Evolutionary conservation across 768 basidiomycete genomes (phyloP), one percentile per base, ranked within the genome.

Genomic region (Trametes cingulata): DNA sequence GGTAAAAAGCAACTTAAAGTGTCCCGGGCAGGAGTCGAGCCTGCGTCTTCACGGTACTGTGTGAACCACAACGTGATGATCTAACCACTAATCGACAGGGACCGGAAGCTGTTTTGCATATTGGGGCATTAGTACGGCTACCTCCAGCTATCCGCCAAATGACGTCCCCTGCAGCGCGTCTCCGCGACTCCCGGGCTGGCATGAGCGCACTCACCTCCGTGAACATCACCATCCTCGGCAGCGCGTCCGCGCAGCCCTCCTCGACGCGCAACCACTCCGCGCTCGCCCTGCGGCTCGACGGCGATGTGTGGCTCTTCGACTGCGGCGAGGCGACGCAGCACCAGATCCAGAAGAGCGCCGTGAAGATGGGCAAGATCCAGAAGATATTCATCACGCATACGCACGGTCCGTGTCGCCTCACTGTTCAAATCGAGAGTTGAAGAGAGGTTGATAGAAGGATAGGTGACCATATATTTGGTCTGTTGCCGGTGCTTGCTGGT

Each of bases 371-470:
- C 29, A 86, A 73, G 68, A 87, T 94, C 48, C 80, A 82, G 60
- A 93, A 92, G 72, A 83, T 95, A 25, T 93, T 94, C 71, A 85
- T 95, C 60, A 94, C 93, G 0, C 93, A 95, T 74, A 89, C 89
- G 0, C 93, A 95, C 74, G 92, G 93, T 91, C 56, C 35, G 76
- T n/a, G n/a, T 67, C 24, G 13, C 8, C 25, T 6, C 36, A 40
- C 35, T 24, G 36, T 64, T 47, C 19, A 7, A 39, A 13, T 24
- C 13, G 25, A 45, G n/a, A 8, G 19, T 1, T 15, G 33, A 42
- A n/a, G 10, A 29, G 20, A 43, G 35, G 53, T 52, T 29, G 20
- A n/a, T 3, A 12, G 24, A 22, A n/a, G n/a, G 7, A 33, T 67
- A 92, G 91, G 91, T 3, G 89, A 92, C 72, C 90, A 93, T 70